Evolutionary conservation across 2,329 filamentous ascomycete genomes (phyloP).

Genomic region (Neoscytalidium dimidiatum): DNA sequence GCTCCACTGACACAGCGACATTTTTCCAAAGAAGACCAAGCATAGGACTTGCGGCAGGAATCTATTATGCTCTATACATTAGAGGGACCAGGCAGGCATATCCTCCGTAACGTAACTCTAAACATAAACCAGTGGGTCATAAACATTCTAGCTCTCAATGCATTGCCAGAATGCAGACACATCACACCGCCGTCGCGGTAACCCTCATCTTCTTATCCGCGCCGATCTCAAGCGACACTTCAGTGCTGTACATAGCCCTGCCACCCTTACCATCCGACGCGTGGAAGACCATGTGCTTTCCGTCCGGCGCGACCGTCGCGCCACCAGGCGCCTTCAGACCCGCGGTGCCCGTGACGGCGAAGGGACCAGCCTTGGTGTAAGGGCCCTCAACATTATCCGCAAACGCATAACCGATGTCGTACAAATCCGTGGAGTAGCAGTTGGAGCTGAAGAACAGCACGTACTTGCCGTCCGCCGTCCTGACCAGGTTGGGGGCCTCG

Average conservation of each 20-base stretch:
- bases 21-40: too few species aligned
- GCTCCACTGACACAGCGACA: background rate
- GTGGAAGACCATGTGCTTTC: conserved; percentile 18
- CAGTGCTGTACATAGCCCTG: conserved; percentile 8
- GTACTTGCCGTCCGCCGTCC: conserved; percentile 52
- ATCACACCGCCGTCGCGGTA: background rate
- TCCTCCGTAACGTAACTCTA: background rate
- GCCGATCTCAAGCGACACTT: background rate
- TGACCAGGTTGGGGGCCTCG: conserved; percentile 61
- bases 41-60: background rate
- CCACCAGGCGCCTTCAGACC: conserved; percentile 23
- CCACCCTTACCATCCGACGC: background rate
- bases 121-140: background rate
- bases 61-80: conserved; percentile 11
- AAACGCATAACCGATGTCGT: conserved; percentile 64
- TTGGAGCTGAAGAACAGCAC: conserved; percentile 65
- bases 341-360: conserved; percentile 19
- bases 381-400: conserved; percentile 31
- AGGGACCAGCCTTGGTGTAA: conserved; percentile 22
- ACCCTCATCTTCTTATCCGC: background rate
- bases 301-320: conserved; percentile 19
- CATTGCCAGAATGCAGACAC: conserved; percentile 12
- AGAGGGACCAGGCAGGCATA: background rate
- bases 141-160: conserved; percentile 10
- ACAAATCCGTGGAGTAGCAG: conserved; percentile 56